Base-by-base conservation (phyloP, 176 grass and related monocot species). In the Neostapfia colusana region DNA sequence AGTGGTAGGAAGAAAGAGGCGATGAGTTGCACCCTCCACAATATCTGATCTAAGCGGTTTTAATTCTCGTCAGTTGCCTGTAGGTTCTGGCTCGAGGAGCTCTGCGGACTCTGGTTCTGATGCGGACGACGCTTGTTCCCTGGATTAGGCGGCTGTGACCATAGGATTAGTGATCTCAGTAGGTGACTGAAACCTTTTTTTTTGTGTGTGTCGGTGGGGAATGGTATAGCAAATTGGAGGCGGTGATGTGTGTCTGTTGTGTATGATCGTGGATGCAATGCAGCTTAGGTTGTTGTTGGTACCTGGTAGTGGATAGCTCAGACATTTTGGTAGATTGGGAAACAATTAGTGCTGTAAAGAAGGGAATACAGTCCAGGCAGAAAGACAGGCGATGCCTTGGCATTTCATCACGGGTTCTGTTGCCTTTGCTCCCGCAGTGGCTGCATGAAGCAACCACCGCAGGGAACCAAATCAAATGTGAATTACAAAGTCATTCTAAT, bases 21-120 rank as follows among this genome's bases (percentile, higher is more conserved):
- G 31, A 31, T 31, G 31, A 31, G 31, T 31, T 31, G 5, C 16
- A 5, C 46, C 34, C 37, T n/a, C 18, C 37, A 8, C 3, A 7
- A 46, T 13, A 74, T 5, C 39, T 69, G 59, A 51, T 42, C 16
- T n/a, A 2, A 66, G 40, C 49, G 12, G 2, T 16, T 27, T 13
- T 83, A n/a, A 78, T 64, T 63, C 14, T 11, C 53, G 18, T 7
- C 20, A 67, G 31, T 64, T 36, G 11, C 38, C 50, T 84, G 67
- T 83, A 96, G 93, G 57, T 87, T 97, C 90, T 40, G 90, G 77
- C 63, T 93, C 85, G 0, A 86, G 71, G 51, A 88, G 91, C 79
- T 94, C 91, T 20, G 79, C 67, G 1, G 83, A 68, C 24, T 80
- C 70, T 3, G 82, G 83, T 68, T 88, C 86, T 4, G 89, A 91